Evolutionary conservation across 768 basidiomycete species (phyloP), one percentile per base, ranked within the genome.

Genomic region (Calocybe gangraenosa): DNA sequence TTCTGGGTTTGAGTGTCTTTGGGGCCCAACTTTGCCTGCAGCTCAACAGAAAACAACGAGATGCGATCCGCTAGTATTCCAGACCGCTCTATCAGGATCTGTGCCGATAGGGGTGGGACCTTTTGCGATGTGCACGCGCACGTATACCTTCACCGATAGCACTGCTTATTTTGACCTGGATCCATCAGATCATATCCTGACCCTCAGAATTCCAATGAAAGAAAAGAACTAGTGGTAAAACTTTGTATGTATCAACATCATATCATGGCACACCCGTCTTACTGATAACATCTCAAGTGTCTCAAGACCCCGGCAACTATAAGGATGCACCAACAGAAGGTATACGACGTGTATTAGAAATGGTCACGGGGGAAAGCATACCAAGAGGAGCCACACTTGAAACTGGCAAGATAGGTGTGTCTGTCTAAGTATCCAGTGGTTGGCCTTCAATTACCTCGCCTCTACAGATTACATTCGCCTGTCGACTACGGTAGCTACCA

Each of bases 401-500:
- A 14, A 91, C 87, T 3, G 77, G 82, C 52, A 91, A 90, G 64
- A 90, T 92, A 46, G 90, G 89, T 87, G 43, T 11, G 74, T 53
- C 32, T n/a, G 13, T 17, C 14, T 42, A n/a, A 38, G 21, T 25
- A 34, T 28, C 1, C 33, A 30, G 19, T 17, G 31, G 19, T 39
- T 19, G 25, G 35, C 41, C 22, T 51, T 28, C 37, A 5, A 17
- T 5, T 40, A 38, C n/a, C 21, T 28, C 34, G n/a, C 2, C 21
- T 36, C 34, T 20, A 9, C 48, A 92, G 92, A 95, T 58, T 93
- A 92, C 59, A 91, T 95, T 51, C 81, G 92, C 14, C 69, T 95
- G 7, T 92, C 90, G 0, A 96, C 94, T 0, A 98, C 95, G 0
- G 92, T 97, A 3, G 94, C 93, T 0, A 98, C 95, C 14, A 98